Percentiles rank a stretch among this genome's conserved stretches.
Evolutionary conservation across 148 eudicot genomes (phyloP).

Genomic region (Diospyros kaki): DNA sequence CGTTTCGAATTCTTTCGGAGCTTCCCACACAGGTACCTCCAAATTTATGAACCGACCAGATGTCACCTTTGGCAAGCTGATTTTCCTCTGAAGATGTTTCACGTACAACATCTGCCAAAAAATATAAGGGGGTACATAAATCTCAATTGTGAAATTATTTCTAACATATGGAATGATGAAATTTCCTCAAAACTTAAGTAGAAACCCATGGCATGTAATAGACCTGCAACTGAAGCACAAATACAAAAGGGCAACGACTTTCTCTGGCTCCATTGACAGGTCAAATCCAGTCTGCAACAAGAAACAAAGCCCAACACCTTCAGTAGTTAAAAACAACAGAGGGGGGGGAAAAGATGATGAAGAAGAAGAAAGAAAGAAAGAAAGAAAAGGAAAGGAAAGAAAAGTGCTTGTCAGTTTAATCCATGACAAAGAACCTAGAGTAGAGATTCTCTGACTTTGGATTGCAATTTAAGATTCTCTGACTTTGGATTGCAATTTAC

Average conservation of each 20-base stretch:
- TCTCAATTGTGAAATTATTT: background rate
- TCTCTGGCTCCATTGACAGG: constrained; percentile 23
- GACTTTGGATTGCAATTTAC: background rate
- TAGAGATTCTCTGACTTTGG: background rate
- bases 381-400: background rate
- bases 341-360: too few species aligned
- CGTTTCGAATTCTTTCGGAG: constrained; percentile 79
- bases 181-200: background rate
- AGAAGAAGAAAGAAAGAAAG: background rate
- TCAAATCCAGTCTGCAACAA: constrained; percentile 30
- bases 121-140: background rate
- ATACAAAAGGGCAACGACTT: constrained; percentile 16
- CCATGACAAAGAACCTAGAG: background rate
- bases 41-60: constrained; percentile 95
- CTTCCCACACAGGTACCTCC: constrained; percentile 98
- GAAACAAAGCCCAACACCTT: constrained; percentile 1
- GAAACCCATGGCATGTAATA: background rate
- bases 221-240: constrained; percentile 34
- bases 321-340: constrained; percentile 1
- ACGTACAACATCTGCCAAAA: constrained; percentile 41
- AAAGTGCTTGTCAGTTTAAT: background rate
- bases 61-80: constrained; percentile 60
- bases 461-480: constrained; percentile 1
- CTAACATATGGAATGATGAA: background rate
- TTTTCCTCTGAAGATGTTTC: constrained; percentile 40